phyloP scores from a whole-genome alignment of 768 basidiomycete species.

The Termitomyces sp. region DNA sequence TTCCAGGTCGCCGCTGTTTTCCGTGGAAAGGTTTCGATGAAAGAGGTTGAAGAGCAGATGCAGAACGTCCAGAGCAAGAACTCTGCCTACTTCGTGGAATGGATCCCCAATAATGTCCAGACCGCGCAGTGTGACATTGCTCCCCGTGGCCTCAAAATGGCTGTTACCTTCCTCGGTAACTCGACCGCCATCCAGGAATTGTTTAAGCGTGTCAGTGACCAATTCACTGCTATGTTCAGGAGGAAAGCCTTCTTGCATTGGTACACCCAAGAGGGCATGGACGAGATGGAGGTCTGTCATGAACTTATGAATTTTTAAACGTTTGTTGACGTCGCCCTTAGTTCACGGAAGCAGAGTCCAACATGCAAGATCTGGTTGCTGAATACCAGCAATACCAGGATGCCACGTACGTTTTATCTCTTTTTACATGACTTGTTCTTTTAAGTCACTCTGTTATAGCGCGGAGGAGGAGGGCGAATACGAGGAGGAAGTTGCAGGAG shows the following conservation, averaged over 20 bases:
- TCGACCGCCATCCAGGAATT: constrained; percentile 96
- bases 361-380: constrained; percentile 98
- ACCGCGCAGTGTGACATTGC: constrained; percentile 98
- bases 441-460: constrained; percentile 30
- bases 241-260: constrained; percentile 98
- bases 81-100: constrained; percentile 97
- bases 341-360: constrained; percentile 98
- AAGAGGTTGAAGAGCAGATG: constrained; percentile 99
- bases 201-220: constrained; percentile 97
- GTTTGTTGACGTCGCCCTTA: constrained; percentile 18
- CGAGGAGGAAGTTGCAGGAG: constrained; percentile 66
- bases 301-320: background rate
- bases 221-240: constrained; percentile 99
- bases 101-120: constrained; percentile 99
- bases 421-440: background rate
- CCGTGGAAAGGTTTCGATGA: constrained; percentile 99
- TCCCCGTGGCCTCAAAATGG: constrained; percentile 94
- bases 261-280: constrained; percentile 99
- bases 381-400: constrained; percentile 98
- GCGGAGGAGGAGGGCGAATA: constrained; percentile 87
- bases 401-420: constrained; percentile 64
- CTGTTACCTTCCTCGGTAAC: constrained; percentile 96
- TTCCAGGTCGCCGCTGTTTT: constrained; percentile 84
- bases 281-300: constrained; percentile 78
- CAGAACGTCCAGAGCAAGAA: constrained; percentile 97